Base-by-base conservation (phyloP, 2,329 filamentous ascomycete species). In the Aaosphaeria arxii region DNA sequence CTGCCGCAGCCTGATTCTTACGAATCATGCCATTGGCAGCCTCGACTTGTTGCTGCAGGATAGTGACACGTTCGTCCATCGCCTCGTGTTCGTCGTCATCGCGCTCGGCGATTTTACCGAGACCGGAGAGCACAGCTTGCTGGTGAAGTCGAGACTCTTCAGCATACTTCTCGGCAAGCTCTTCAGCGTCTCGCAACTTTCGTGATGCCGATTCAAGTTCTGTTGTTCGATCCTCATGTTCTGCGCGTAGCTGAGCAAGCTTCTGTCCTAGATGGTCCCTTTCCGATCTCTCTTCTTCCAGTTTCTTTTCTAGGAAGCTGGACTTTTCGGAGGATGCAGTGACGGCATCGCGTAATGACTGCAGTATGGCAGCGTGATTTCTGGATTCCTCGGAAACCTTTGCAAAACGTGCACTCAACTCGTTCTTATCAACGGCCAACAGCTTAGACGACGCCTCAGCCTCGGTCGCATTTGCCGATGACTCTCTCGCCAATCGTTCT, bases 1-100 rank as follows among this genome's bases (percentile, higher is more conserved):
- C 90, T 1, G 91, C 92, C 50, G 95, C 91, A 51, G 86, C 80
- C 68, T 96, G 91, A 59, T 96, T 95, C 63, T 90, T 90, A 69
- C 87, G 88, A 30, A 91, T 90, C 66, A 97, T 75, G 2, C 78
- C 79, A 60, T 89, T 95, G 11, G 92, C 88, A 40, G 86, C 75
- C 53, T 86, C 81, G 11, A 96, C 77, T 66, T 97, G 94, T 40
- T 83, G 81, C 66, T 95, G 89, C 5, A 99, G 79, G 29, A 88
- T 86, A 5, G 73, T 69, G 31, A 92, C 75, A 32, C 90, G 87
- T 58, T 90, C 86, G 33, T 82, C 73, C 47, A 83, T 79, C 17
- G 52, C 76, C 35, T 76, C 77, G 52, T 72, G 71, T 4, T 77
- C 73, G 35, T 73, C 69, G 29, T 78, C 65, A 49, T 84, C 79